Conservation (phyloP, 257 asterid species). For the Prunella vulgaris region DNA sequence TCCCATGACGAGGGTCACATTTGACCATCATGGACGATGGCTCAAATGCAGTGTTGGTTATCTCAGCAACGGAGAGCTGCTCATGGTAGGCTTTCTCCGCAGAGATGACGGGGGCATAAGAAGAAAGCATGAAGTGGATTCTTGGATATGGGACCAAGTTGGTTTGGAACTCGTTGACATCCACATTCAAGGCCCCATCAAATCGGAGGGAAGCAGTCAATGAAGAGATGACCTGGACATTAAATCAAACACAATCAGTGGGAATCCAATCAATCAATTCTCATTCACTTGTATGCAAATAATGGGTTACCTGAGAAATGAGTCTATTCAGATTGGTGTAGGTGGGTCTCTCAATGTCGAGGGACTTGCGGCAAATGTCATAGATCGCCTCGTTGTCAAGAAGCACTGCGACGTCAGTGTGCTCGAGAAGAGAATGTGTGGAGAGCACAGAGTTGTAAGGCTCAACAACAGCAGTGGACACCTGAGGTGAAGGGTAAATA, state of each 20-base stretch:
- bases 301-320: conserved; percentile 69
- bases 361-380: conserved; percentile 91
- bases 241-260: neutral
- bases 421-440: conserved; percentile 88
- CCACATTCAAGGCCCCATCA: conserved; percentile 91
- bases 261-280: neutral
- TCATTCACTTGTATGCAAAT: no score
- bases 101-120: conserved; percentile 89
- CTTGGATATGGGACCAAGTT: conserved; percentile 96
- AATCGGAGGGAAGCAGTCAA: conserved; percentile 87
- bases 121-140: conserved; percentile 95
- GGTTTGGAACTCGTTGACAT: conserved; percentile 94
- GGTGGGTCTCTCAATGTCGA: conserved; percentile 91
- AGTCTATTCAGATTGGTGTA: conserved; percentile 92
- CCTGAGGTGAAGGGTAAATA: conserved; percentile 93
- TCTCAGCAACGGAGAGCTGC: conserved; percentile 89
- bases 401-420: conserved; percentile 93
- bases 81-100: conserved; percentile 95
- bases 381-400: conserved; percentile 90
- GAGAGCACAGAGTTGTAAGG: conserved; percentile 93
- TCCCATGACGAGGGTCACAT: conserved; percentile 92
- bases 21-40: conserved; percentile 98
- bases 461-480: conserved; percentile 94
- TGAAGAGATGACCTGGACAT: conserved; percentile 71
- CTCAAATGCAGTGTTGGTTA: conserved; percentile 94